A percentile compares a stretch with the other conserved stretches of the same genome.
Evolutionary conservation across 2,329 filamentous ascomycete genomes (phyloP).

Genomic region (Rosellinia necatrix): DNA sequence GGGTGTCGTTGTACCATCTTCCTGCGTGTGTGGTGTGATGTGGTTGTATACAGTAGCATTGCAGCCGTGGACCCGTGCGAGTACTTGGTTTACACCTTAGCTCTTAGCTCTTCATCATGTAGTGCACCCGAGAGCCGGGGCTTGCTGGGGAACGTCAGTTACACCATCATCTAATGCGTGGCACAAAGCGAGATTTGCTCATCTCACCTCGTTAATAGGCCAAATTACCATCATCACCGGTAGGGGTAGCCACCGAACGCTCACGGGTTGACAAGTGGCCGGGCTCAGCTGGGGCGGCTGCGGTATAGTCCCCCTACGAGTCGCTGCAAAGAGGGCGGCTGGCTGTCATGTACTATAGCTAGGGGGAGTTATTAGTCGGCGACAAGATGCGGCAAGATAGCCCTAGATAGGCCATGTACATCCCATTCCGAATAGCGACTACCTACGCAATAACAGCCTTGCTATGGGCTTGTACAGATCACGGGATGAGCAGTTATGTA

Average conservation of each 20-base stretch:
- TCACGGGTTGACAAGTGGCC: not conserved
- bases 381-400: too few species aligned
- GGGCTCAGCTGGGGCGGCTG: slow-evolving; percentile 1
- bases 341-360: not conserved
- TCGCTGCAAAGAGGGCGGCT: slow-evolving; percentile 1
- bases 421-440: too few species aligned
- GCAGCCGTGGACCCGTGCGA: slow-evolving; percentile 9
- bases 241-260: not conserved
- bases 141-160: slow-evolving; percentile 27
- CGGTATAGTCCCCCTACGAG: not conserved
- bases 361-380: not conserved
- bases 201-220: slow-evolving; percentile 31
- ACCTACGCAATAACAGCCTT: too few species aligned
- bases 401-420: too few species aligned
- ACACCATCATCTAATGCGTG: slow-evolving; percentile 32
- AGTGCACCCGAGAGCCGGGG: slow-evolving; percentile 20
- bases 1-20: slow-evolving; percentile 9
- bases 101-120: slow-evolving; percentile 9
- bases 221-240: slow-evolving; percentile 26
- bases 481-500: too few species aligned
- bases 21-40: slow-evolving; percentile 9
- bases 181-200: slow-evolving; percentile 37
- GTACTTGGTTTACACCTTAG: slow-evolving; percentile 13
- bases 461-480: too few species aligned
- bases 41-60: slow-evolving; percentile 15